Evolutionary conservation across 1,284 basidiomycete genomes (phyloP).

Genomic region (Moesziomyces sp.): DNA sequence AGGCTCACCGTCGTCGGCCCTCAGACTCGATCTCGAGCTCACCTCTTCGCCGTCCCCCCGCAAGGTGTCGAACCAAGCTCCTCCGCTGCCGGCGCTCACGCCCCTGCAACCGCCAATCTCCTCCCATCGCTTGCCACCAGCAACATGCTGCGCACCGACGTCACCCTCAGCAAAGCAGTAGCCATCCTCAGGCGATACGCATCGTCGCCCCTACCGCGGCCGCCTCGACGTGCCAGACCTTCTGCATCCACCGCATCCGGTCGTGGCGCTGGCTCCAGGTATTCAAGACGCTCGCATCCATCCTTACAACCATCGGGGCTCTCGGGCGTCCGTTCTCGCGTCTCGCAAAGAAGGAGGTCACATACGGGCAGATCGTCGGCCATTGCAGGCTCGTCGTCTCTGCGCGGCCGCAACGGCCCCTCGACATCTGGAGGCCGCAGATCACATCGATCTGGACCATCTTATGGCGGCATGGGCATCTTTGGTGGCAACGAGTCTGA

Average conservation of each 20-base stretch:
- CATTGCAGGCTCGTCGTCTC: background rate
- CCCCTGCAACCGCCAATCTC: conserved; percentile 21
- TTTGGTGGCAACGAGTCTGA: conserved; percentile 54
- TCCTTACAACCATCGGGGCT: background rate
- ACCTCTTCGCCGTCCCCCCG: conserved; percentile 44
- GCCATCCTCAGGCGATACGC: conserved; percentile 47
- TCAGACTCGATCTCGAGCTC: conserved; percentile 46
- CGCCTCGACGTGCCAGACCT: conserved; percentile 17
- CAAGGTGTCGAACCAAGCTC: conserved; percentile 26
- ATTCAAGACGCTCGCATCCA: conserved; percentile 2
- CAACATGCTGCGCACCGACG: conserved; percentile 54
- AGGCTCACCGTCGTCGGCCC: conserved; percentile 55
- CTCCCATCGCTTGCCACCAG: conserved; percentile 41
- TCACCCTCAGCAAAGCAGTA: conserved; percentile 59
- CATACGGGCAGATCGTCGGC: background rate
- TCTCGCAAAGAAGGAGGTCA: conserved; percentile 2
- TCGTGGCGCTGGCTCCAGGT: conserved; percentile 2
- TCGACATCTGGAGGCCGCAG: conserved; percentile 3
- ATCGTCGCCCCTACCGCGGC: conserved; percentile 28
- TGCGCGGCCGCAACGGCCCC: too few species aligned
- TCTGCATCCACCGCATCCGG: conserved; percentile 5
- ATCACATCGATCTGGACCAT: background rate
- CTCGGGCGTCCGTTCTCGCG: background rate
- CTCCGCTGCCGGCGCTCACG: conserved; percentile 1
- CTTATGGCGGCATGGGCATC: conserved; percentile 40